These are phyloP conservation scores for Teunomyces cretensis DNA, from an alignment of 805 yeast genomes.

Conservation along the genomic window DNA sequence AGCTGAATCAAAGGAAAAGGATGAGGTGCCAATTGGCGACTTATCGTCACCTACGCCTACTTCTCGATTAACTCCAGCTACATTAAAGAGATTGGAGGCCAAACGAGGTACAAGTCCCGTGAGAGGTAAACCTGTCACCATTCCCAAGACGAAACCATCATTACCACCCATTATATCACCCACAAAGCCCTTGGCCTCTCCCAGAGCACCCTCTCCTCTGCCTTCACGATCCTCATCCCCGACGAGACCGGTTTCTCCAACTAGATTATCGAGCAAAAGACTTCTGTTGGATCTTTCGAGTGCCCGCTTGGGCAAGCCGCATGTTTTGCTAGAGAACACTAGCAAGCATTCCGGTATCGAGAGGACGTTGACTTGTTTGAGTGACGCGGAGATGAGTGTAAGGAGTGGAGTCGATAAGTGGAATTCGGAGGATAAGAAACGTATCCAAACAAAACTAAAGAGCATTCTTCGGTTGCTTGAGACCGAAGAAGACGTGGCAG, in stretches of 20 bases:
- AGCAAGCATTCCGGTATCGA: no score
- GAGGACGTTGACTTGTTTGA: neutral
- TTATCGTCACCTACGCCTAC: conserved; percentile 5
- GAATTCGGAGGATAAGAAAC: conserved; percentile 13
- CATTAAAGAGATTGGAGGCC: conserved; percentile 35
- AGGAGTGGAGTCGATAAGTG: neutral
- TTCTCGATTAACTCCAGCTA: conserved; percentile 30
- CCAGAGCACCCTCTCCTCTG: neutral
- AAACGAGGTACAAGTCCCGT: conserved; percentile 11
- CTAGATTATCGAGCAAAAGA: conserved; percentile 1
- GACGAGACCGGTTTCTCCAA: conserved; percentile 7
- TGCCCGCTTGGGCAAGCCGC: neutral
- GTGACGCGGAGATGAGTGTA: neutral
- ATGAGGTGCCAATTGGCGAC: neutral
- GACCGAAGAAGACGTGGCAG: conserved; percentile 1
- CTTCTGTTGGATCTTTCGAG: conserved; percentile 6
- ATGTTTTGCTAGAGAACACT: neutral
- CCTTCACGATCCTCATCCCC: neutral
- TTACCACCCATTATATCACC: conserved; percentile 13
- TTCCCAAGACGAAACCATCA: neutral
- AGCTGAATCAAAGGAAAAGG: neutral
- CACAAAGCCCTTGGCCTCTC: neutral
- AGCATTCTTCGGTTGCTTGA: conserved; percentile 18
- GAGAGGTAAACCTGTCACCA: no score
- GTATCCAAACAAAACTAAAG: conserved; percentile 18